Evolutionary conservation across 352 stramenopile species (phyloP).

Genomic region (Phytophthora quininea): DNA sequence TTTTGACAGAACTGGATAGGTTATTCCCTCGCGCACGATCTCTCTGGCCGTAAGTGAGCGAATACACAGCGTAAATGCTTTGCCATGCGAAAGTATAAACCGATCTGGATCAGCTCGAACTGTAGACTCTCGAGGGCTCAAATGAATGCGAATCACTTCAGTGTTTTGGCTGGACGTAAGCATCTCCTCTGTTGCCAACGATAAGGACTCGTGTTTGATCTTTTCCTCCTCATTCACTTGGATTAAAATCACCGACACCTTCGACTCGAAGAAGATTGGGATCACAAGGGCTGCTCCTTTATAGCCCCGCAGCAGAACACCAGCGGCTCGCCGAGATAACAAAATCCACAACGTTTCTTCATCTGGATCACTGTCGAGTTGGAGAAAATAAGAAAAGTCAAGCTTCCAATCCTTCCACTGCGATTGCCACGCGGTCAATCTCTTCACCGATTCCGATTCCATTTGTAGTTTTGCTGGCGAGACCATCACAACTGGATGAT

Average conservation of each 20-base stretch:
- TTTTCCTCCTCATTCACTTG: not conserved
- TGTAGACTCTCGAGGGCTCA: not conserved
- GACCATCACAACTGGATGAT: not conserved
- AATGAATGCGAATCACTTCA: not conserved
- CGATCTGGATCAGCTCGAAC: not conserved
- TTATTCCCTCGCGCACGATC: not conserved
- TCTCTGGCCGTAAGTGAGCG: not conserved
- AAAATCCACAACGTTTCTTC: conserved; percentile 35
- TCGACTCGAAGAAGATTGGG: not conserved
- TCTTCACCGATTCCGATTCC: not conserved
- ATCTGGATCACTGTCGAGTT: conserved; percentile 16
- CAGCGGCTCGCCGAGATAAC: conserved; percentile 14
- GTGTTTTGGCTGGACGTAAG: not conserved
- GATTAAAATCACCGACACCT: not conserved
- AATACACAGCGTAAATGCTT: not conserved
- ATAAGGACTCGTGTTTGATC: not conserved
- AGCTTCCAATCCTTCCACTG: conserved; percentile 19
- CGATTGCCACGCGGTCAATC: not conserved
- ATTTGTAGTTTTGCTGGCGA: not conserved
- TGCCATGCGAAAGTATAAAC: not conserved
- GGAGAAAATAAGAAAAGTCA: conserved; percentile 41
- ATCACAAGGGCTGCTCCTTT: not conserved
- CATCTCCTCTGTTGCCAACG: not conserved
- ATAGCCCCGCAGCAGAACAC: conserved; percentile 10
- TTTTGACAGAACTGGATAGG: not conserved